Evolutionary conservation across 2,329 filamentous ascomycete genomes (phyloP).

Genomic region (Penicillium concentricum): DNA sequence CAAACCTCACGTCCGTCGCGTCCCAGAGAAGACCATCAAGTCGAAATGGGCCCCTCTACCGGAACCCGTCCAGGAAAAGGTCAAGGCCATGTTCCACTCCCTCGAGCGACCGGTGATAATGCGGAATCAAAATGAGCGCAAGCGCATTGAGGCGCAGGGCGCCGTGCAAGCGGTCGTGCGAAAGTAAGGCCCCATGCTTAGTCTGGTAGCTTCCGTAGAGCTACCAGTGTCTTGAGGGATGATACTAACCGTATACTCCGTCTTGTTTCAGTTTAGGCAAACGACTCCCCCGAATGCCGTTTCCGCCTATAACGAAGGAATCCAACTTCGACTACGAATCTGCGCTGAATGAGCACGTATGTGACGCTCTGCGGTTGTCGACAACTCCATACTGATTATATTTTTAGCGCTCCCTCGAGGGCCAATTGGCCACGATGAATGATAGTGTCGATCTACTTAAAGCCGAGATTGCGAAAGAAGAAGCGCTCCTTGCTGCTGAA

Average conservation of each 20-base stretch:
- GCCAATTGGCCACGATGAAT: slow-evolving; percentile 39
- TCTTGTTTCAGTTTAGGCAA: slow-evolving; percentile 34
- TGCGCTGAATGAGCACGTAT: slow-evolving; percentile 44
- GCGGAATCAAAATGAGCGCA: slow-evolving; percentile 42
- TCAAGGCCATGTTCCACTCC: slow-evolving; percentile 43
- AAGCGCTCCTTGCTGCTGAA: slow-evolving; percentile 42
- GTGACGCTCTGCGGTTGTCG: slow-evolving; percentile 8
- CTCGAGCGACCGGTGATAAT: slow-evolving; percentile 46
- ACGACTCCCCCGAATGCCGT: slow-evolving; percentile 47
- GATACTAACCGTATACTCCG: neutral
- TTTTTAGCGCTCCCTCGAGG: slow-evolving; percentile 37
- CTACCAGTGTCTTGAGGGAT: neutral
- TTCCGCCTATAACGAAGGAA: slow-evolving; percentile 44
- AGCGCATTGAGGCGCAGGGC: slow-evolving; percentile 43
- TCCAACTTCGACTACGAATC: slow-evolving; percentile 46
- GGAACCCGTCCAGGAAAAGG: slow-evolving; percentile 43
- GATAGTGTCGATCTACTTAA: slow-evolving; percentile 42
- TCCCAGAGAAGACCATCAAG: slow-evolving; percentile 45
- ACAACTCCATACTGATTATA: slow-evolving; percentile 12
- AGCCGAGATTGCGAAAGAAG: slow-evolving; percentile 44
- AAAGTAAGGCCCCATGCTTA: slow-evolving; percentile 33
- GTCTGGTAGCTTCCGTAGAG: neutral
- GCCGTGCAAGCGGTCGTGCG: slow-evolving; percentile 43
- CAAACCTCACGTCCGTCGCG: slow-evolving; percentile 41
- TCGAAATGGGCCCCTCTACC: slow-evolving; percentile 48